Base-by-base conservation (phyloP, 192 early-diverging fungal genomes). In the Linnemannia elongata region DNA sequence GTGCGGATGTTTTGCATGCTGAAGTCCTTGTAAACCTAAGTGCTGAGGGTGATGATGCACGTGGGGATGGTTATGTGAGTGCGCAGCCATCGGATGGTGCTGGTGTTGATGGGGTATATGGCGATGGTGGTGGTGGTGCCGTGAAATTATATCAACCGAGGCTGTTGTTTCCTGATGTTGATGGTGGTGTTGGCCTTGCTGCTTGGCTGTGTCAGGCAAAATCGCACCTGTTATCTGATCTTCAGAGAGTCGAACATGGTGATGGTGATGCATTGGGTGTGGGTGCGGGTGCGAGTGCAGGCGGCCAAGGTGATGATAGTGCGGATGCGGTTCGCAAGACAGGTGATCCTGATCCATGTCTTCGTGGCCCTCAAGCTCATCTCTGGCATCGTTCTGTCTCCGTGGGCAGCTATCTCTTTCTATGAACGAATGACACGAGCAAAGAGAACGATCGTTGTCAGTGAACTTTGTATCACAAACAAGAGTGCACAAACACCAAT, bases 21-120 rank as follows among this genome's bases (percentile, higher is more conserved):
- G 80, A 42, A 36, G 54, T 63, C 47, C 35, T 44, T 82, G 77
- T 35, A 42, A 69, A 13, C 52, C 49, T 57, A 60, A 72, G 47
- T 60, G 73, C 10, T 77, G 74, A 45, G 49, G 54, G 54, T 77
- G 74, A 27, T 52, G 54, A 55, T 77, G 69, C 33, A n/a, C 57
- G 27, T 78, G 69, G 12, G 39, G 57, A 41, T 68, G 72, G 41
- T 71, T 69, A 49, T 75, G 83, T 45, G 60, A 22, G 42, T 55
- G 76, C 24, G 22, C 30, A 66, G 30, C 27, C 60, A 66, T 66
- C 0, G n/a, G 20, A 33, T 38, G 69, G 52, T 54, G 60, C 20
- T 33, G 73, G 39, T 75, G 74, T 30, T 27, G 69, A 33, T 79
- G 78, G 13, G 78, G 78, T 35, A 75, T 42, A 72, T 69, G 78